These are phyloP conservation scores for Leishmania tarentolae DNA, from an alignment of 208 protist genomes.

Conservation along the genomic window DNA sequence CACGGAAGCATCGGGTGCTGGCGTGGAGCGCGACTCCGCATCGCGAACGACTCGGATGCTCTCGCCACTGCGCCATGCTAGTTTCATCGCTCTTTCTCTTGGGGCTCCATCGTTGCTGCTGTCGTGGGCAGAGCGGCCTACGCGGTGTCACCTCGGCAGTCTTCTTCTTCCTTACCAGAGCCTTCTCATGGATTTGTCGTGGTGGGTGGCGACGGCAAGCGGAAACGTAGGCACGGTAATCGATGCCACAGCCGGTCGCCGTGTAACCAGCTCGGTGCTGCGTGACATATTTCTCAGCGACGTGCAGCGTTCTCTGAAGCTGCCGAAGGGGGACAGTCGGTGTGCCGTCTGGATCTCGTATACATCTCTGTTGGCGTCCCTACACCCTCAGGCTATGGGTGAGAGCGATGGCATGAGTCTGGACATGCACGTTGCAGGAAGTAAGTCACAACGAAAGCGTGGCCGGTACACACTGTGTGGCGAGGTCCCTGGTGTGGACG, in stretches of 20 bases:
- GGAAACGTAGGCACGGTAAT: too few relatives aligned
- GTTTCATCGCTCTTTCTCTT: slow-evolving; percentile 28
- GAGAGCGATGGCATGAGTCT: not conserved
- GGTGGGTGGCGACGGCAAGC: slow-evolving; percentile 36
- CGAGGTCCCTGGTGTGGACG: not conserved
- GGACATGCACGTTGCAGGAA: too few relatives aligned
- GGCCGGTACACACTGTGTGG: not conserved
- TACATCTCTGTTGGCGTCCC: slow-evolving; percentile 13
- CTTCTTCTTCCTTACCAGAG: slow-evolving; percentile 66
- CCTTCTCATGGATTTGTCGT: slow-evolving; percentile 59
- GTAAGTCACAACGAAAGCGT: not conserved
- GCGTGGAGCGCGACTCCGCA: not conserved
- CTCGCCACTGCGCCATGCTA: slow-evolving; percentile 27
- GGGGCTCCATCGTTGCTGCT: slow-evolving; percentile 33
- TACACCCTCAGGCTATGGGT: slow-evolving; percentile 8
- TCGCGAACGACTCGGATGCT: slow-evolving; percentile 13
- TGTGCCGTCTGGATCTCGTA: slow-evolving; percentile 45
- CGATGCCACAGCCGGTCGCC: not conserved
- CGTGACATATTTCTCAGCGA: slow-evolving; percentile 39
- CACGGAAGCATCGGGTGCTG: not conserved
- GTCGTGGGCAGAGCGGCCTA: slow-evolving; percentile 19
- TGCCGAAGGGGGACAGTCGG: slow-evolving; percentile 39
- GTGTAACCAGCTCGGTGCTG: slow-evolving; percentile 10
- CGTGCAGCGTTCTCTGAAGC: slow-evolving; percentile 39
- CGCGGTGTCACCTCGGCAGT: slow-evolving; percentile 20